These are phyloP conservation scores for Porogramme epimiltina DNA, from an alignment of 1,284 basidiomycete species.

Conservation along the genomic window DNA sequence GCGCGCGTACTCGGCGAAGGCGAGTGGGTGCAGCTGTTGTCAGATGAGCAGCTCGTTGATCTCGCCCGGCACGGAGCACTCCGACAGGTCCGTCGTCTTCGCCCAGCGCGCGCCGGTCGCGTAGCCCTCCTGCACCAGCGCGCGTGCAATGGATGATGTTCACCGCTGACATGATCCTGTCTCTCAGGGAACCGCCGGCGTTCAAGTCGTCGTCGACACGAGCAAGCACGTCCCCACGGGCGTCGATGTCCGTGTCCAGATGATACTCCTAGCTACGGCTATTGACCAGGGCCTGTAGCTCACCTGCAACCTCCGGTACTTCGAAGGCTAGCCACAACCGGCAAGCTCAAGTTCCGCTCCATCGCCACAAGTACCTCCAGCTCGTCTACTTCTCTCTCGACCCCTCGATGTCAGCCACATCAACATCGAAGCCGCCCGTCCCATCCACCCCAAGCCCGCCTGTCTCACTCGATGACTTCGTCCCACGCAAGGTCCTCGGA, in stretches of 20 bases:
- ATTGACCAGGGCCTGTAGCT: neutral
- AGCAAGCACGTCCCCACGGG: slow-evolving; percentile 8
- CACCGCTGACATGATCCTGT: no score
- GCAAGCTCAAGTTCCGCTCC: no score
- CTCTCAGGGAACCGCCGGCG: neutral
- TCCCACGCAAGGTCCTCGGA: slow-evolving; percentile 22
- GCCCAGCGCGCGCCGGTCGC: slow-evolving; percentile 57
- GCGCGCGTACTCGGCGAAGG: slow-evolving; percentile 61
- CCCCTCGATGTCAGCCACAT: slow-evolving; percentile 7
- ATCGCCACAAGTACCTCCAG: neutral
- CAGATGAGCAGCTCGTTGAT: slow-evolving; percentile 67
- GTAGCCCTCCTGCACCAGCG: slow-evolving; percentile 54
- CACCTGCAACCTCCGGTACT: slow-evolving; percentile 10
- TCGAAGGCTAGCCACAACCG: neutral
- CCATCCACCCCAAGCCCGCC: neutral
- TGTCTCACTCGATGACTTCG: slow-evolving; percentile 18
- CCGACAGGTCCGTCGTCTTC: slow-evolving; percentile 64
- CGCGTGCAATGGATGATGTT: slow-evolving; percentile 41
- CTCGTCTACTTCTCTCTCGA: slow-evolving; percentile 8
- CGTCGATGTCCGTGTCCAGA: slow-evolving; percentile 15
- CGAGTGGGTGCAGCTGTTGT: slow-evolving; percentile 60
- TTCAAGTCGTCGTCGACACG: slow-evolving; percentile 16
- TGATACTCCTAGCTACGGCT: slow-evolving; percentile 6
- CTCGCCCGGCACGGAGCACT: slow-evolving; percentile 57
- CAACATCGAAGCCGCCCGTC: slow-evolving; percentile 11